Conservation (phyloP, 805 yeast genomes). For the Saccharomycopsis guyanensis region DNA sequence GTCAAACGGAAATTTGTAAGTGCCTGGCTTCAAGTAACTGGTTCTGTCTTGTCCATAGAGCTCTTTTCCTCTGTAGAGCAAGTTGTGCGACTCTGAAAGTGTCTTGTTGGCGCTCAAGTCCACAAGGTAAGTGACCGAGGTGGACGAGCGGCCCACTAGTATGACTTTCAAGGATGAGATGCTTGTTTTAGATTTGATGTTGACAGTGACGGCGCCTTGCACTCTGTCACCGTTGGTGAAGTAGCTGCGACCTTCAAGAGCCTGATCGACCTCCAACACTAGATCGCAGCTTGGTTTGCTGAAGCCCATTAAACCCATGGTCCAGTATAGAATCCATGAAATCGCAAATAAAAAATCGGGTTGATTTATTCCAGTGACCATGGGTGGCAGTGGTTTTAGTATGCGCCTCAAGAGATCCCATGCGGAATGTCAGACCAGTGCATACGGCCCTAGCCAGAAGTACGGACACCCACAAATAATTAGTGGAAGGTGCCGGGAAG, state of each 20-base stretch:
- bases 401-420: too few relatives aligned
- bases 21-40: constrained; percentile 1
- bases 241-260: neutral
- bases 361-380: too few relatives aligned
- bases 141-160: neutral
- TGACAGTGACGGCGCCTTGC: neutral
- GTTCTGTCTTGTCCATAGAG: constrained; percentile 1
- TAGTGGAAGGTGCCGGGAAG: neutral
- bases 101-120: constrained; percentile 12
- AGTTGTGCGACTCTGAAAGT: constrained; percentile 7
- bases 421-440: too few relatives aligned
- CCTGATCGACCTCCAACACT: neutral
- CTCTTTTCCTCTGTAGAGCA: constrained; percentile 11
- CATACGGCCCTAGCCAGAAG: too few relatives aligned
- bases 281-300: neutral
- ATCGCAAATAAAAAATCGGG: too few relatives aligned
- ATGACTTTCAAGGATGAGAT: neutral
- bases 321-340: too few relatives aligned
- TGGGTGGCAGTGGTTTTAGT: too few relatives aligned
- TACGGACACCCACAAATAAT: too few relatives aligned
- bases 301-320: neutral
- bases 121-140: neutral
- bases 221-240: constrained; percentile 1
- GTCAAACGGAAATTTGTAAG: constrained; percentile 13
- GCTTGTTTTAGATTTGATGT: neutral